Percentiles rank a stretch among this genome's conserved stretches.
Conservation (phyloP, 1,284 basidiomycete species). For the Phylloboletellus chloephorus region DNA sequence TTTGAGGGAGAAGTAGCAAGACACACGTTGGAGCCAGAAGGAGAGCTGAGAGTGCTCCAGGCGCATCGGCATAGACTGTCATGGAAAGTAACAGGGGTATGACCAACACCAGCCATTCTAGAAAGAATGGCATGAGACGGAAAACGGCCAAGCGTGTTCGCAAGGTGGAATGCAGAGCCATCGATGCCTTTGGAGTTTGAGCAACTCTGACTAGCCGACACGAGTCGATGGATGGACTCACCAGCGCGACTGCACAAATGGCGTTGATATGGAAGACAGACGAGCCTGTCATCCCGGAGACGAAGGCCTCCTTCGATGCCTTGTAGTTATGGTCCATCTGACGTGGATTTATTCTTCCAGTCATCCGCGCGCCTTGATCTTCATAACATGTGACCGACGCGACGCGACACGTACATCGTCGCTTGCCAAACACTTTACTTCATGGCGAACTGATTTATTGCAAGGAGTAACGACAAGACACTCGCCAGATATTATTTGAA, state of each 20-base stretch:
- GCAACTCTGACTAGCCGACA: conserved; percentile 3
- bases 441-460: too few relatives aligned
- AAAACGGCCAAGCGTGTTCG: conserved; percentile 42
- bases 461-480: not conserved
- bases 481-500: not conserved
- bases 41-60: conserved; percentile 47
- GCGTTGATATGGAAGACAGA: conserved; percentile 71
- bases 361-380: not conserved
- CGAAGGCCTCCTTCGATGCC: conserved; percentile 80
- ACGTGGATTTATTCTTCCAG: not conserved
- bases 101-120: conserved; percentile 65
- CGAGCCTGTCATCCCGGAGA: conserved; percentile 76
- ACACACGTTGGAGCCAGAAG: conserved; percentile 45
- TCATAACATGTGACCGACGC: conserved; percentile 12
- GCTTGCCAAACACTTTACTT: too few relatives aligned
- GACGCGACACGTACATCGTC: too few relatives aligned
- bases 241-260: conserved; percentile 68
- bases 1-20: conserved; percentile 39
- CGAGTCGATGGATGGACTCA: conserved; percentile 39
- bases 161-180: conserved; percentile 61
- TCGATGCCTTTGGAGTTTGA: conserved; percentile 52
- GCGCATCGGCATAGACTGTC: conserved; percentile 65
- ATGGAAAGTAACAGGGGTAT: conserved; percentile 76
- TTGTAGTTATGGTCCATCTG: conserved; percentile 55
- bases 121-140: conserved; percentile 37